Evolutionary conservation across 2,329 filamentous ascomycete genomes (phyloP).

Genomic region (Sporothrix brasiliensis): DNA sequence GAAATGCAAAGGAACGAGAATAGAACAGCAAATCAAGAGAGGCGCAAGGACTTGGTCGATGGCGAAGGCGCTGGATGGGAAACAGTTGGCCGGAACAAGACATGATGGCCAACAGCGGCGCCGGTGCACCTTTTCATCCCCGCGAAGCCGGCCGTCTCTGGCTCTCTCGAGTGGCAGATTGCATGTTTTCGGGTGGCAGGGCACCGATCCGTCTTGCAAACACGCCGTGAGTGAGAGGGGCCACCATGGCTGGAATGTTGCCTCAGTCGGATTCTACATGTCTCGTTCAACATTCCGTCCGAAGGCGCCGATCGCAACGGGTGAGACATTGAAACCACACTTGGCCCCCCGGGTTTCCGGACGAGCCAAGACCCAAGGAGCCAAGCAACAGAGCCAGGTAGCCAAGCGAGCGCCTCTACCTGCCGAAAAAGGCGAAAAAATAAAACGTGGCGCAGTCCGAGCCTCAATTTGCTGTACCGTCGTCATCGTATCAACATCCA

Average conservation of each 20-base stretch:
- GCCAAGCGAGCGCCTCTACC: neutral
- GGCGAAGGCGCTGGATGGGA: neutral
- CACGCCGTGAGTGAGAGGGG: neutral
- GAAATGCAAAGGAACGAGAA: neutral
- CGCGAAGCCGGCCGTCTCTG: neutral
- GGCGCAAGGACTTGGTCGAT: neutral
- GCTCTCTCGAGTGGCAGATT: neutral
- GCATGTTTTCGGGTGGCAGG: constrained; percentile 32
- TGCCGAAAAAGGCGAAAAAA: no score
- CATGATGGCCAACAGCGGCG: neutral
- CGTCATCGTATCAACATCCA: neutral
- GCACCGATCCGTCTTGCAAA: neutral
- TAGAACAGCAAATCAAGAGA: neutral
- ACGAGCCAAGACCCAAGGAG: neutral
- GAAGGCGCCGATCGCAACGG: neutral
- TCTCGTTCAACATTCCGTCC: neutral
- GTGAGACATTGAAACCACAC: neutral
- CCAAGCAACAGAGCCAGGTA: neutral
- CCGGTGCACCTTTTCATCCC: neutral
- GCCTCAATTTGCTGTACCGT: neutral
- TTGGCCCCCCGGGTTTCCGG: neutral
- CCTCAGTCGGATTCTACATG: neutral
- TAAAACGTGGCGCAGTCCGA: neutral
- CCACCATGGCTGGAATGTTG: neutral
- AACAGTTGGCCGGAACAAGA: constrained; percentile 27